Base-by-base conservation (phyloP, 2,329 filamentous ascomycete species). In the Zymoseptoria passerinii region DNA sequence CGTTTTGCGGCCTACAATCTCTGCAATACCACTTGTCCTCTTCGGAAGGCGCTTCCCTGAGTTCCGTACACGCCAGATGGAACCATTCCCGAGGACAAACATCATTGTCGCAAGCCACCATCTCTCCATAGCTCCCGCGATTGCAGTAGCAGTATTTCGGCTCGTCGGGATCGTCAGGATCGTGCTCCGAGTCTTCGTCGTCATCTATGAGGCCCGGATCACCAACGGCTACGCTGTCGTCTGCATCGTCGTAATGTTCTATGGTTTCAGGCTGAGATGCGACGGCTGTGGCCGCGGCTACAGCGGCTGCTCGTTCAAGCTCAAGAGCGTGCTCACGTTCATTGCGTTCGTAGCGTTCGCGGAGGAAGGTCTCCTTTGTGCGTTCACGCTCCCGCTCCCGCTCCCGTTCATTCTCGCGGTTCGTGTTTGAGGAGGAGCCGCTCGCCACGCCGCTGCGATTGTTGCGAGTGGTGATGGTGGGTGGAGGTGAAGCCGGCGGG, bases 101-200 rank as follows among this genome's bases (percentile, higher is more conserved):
- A 44, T 84, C 81, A 68, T 86, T 86, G 70, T 87, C 84, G 67
- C 84, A 87, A 10, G 82, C 84, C 48, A 87, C 81, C 84, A 87
- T 87, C 67, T 85, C 82, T 18, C 84, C 84, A 67, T 85, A 85
- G 62, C 79, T 83, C 44, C 85, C 83, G 62, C 82, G 81, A 53
- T 83, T 82, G 67, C 84, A 87, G 63, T 83, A 84, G 72, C 84
- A 87, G 68, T 86, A 87, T 48, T 82, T 80, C 61, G 81, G 82
- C 61, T 83, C 82, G 67, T 84, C 63, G 0, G 69, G 80, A 64
- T 82, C 80, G 50, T 79, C 80, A 5, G 68, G 69, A 54, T 72
- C 71, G 52, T 70, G 66, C 54, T 67, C 69, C 13, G 59, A 63
- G 19, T 67, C 67, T 40, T 68, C 67, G 20, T 66, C 68, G 5